phyloP scores from a whole-genome alignment of 495 filamentous ascomycete species.

The Penicilliopsis zonata region DNA sequence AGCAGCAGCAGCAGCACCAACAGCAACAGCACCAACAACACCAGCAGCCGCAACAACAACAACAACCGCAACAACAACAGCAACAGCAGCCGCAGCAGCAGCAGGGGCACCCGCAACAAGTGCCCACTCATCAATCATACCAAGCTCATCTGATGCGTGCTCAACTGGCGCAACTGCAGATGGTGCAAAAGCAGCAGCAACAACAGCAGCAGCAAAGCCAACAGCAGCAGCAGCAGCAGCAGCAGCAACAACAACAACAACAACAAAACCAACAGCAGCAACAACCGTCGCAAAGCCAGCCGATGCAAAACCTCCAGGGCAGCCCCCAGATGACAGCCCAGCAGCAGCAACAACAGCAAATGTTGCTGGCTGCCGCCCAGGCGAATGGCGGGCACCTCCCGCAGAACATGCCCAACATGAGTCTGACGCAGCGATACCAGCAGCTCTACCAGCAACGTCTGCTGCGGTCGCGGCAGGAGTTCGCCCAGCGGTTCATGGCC shows the following conservation, averaged over 20 bases:
- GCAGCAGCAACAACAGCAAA: conserved; percentile 22
- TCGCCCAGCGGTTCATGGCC: conserved; percentile 22
- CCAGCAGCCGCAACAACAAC: conserved; percentile 36
- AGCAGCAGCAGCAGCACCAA: conserved; percentile 28
- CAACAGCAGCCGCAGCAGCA: conserved; percentile 13
- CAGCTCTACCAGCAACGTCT: conserved; percentile 28
- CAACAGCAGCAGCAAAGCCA: too few species aligned
- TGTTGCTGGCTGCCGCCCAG: conserved; percentile 30
- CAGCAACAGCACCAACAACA: conserved; percentile 32
- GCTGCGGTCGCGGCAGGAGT: conserved; percentile 24
- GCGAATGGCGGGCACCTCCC: conserved; percentile 27
- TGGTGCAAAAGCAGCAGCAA: conserved; percentile 21
- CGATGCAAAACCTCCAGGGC: conserved; percentile 22
- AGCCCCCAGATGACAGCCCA: conserved; percentile 24
- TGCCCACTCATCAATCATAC: too few species aligned
- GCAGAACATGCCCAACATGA: conserved; percentile 19
- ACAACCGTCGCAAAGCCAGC: conserved; percentile 17
- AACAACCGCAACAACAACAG: conserved; percentile 25
- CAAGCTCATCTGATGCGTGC: too few species aligned
- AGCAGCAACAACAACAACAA: conserved; percentile 28
- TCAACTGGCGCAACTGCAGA: too few species aligned
- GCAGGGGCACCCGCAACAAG: conserved; percentile 21
- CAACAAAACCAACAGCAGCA: conserved; percentile 19
- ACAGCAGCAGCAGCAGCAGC: too few species aligned
- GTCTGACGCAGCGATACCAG: conserved; percentile 22